A percentile compares a stretch with the other conserved stretches of the same genome.
Conservation (phyloP, 1,139 yeast species). For the Geotrichum australiense region DNA sequence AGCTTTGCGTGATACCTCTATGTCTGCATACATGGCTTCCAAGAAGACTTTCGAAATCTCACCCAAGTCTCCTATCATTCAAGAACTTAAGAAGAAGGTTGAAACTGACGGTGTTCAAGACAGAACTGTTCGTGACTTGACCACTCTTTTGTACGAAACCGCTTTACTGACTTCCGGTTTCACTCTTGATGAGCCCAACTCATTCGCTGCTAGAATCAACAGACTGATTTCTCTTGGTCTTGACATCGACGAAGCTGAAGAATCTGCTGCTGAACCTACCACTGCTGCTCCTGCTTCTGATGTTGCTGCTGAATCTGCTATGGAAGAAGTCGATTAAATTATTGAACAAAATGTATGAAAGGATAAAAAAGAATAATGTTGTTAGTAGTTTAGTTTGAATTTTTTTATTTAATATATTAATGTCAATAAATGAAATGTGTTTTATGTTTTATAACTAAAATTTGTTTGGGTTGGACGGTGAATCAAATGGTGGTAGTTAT, state of each 20-base stretch:
- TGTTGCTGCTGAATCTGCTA: conserved; percentile 71
- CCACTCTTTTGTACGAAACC: conserved; percentile 93
- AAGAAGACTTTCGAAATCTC: conserved; percentile 99
- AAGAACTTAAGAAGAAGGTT: conserved; percentile 93
- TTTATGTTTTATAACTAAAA: no score
- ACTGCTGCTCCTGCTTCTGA: conserved; percentile 50
- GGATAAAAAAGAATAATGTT: no score
- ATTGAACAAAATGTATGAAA: no score
- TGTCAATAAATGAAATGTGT: no score
- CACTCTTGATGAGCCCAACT: conserved; percentile 96
- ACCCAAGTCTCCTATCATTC: conserved; percentile 92
- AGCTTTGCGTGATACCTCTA: conserved; percentile 97
- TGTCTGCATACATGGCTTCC: conserved; percentile 99
- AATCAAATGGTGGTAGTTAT: no score
- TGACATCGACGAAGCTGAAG: conserved; percentile 90
- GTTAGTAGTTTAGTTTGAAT: no score
- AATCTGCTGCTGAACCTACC: conserved; percentile 41
- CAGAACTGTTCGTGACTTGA: conserved; percentile 96
- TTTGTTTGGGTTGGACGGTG: no score
- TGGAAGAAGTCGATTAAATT: conserved; percentile 98
- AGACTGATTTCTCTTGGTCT: conserved; percentile 96
- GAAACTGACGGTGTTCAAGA: conserved; percentile 96
- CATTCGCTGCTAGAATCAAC: conserved; percentile 96
- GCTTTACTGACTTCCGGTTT: conserved; percentile 98
- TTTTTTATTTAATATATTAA: no score